Conservation (phyloP, 2,329 filamentous ascomycete species). For the Cladosporium sp. region DNA sequence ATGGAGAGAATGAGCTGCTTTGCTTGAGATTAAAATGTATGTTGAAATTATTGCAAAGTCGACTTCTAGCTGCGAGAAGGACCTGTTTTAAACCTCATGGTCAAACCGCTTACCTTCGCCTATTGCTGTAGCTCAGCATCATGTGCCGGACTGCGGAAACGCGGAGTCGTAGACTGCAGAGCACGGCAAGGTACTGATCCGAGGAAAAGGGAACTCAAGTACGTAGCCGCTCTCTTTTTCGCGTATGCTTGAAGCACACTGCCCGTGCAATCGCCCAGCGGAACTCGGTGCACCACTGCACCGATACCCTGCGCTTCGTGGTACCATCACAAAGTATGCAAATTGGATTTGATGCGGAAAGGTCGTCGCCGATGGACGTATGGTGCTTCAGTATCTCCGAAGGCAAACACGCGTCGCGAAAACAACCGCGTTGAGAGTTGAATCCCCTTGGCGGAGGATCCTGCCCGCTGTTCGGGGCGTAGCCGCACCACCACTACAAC, state of each 20-base stretch:
- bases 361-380: neutral
- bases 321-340: neutral
- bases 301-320: neutral
- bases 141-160: neutral
- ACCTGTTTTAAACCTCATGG: neutral
- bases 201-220: neutral
- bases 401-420: neutral
- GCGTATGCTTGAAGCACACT: neutral
- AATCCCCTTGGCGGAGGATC: neutral
- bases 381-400: neutral
- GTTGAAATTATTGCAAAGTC: neutral
- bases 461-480: neutral
- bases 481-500: neutral
- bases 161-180: neutral
- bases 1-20: neutral
- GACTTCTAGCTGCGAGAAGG: neutral
- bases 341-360: neutral
- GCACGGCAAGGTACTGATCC: slow-evolving; percentile 1
- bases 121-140: neutral
- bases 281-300: neutral
- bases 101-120: neutral
- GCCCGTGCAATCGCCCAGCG: neutral
- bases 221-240: neutral
- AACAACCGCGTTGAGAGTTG: neutral
- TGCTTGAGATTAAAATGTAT: neutral